Percentiles rank a stretch among this genome's conserved stretches.
Conservation (phyloP, 176 grass and related monocot species). For the Puccinellia tenuiflora region DNA sequence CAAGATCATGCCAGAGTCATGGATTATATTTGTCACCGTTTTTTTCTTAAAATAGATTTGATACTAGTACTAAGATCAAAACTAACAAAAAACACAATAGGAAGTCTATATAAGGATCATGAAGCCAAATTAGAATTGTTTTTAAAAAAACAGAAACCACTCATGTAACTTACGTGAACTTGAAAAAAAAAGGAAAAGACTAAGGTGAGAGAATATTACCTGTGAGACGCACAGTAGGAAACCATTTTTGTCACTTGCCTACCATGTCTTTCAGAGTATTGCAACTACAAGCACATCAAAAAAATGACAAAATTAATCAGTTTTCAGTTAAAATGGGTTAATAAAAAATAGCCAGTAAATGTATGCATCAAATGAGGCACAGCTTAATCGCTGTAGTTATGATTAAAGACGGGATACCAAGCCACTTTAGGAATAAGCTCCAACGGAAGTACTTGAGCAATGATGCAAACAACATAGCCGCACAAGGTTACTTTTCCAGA, state of each 20-base stretch:
- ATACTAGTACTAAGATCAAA: neutral
- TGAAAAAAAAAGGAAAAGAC: neutral
- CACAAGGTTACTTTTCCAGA: neutral
- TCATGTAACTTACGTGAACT: neutral
- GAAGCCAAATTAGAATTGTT: slow-evolving; percentile 10
- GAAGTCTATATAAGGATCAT: neutral
- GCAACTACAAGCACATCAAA: slow-evolving; percentile 56
- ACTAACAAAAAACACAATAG: neutral
- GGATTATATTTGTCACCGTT: neutral
- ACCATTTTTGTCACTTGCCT: slow-evolving; percentile 62
- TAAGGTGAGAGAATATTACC: slow-evolving; percentile 39
- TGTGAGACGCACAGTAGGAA: slow-evolving; percentile 83
- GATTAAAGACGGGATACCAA: neutral
- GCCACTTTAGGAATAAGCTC: neutral
- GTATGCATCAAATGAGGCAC: neutral
- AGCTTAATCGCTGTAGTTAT: neutral
- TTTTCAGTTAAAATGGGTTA: neutral
- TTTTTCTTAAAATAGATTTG: neutral
- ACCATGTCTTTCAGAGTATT: slow-evolving; percentile 57
- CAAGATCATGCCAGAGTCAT: neutral
- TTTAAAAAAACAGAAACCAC: neutral
- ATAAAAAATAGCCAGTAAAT: neutral
- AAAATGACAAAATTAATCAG: slow-evolving; percentile 8
- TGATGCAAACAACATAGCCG: neutral
- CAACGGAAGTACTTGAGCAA: neutral